Evolutionary conservation across 129 eudicot species (phyloP).

Genomic region (Chrysanthemum seticuspe): DNA sequence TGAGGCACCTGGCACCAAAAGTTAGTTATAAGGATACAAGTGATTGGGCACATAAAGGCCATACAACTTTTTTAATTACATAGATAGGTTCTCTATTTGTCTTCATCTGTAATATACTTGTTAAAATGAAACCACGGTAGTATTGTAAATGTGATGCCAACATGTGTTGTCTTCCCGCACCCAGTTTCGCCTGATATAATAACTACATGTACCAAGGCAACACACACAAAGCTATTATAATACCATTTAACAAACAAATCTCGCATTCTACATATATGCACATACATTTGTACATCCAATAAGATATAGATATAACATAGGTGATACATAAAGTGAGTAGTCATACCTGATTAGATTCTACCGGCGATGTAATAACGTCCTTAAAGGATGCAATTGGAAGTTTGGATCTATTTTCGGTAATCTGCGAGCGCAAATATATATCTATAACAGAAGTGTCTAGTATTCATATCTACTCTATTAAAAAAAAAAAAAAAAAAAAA

Average conservation of each 20-base stretch:
- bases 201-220: slow-evolving; percentile 58
- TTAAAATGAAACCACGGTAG: too few relatives aligned
- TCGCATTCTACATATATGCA: not conserved
- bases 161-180: slow-evolving; percentile 99
- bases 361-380: slow-evolving; percentile 63
- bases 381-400: slow-evolving; percentile 88
- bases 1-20: slow-evolving; percentile 79
- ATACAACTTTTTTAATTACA: slow-evolving; percentile 8
- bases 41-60: not conserved
- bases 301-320: slow-evolving; percentile 4
- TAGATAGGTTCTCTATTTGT: slow-evolving; percentile 3
- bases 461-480: not conserved
- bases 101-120: too few relatives aligned
- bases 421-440: slow-evolving; percentile 39
- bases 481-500: not conserved
- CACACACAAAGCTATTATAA: too few relatives aligned
- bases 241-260: not conserved
- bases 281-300: slow-evolving; percentile 2
- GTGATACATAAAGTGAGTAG: not conserved
- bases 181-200: slow-evolving; percentile 97
- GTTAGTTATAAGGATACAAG: not conserved
- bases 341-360: slow-evolving; percentile 77
- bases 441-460: not conserved
- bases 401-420: slow-evolving; percentile 61
- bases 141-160: slow-evolving; percentile 21